Evolutionary conservation across 2,329 filamentous ascomycete genomes (phyloP), one percentile per base, ranked within the genome.

Genomic region (Cladophialophora psammophila): DNA sequence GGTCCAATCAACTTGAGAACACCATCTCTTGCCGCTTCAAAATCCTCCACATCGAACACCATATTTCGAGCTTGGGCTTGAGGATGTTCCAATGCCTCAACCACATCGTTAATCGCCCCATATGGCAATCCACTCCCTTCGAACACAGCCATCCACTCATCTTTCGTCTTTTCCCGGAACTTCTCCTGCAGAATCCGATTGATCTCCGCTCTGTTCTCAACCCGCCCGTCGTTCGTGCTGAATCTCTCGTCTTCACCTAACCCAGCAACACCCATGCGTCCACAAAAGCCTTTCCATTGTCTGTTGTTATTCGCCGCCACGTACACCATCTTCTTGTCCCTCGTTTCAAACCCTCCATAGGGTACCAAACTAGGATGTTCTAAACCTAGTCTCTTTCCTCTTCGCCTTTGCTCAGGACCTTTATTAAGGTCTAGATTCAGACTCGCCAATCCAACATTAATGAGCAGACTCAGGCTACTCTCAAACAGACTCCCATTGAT

Each of bases 401-500:
- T 63, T 45, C 69, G 69, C 57, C 70, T 67, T n/a, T 38, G 26
- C 34, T 63, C 42, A 1, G 65, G 55, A 1, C 64, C 69, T 26
- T 65, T 64, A 40, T 72, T 52, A 34, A 66, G 45, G 36, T 69
- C 71, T 18, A 72, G 67, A 58, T 72, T 72, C 62, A 72, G 60
- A 64, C 68, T 68, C 15, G 69, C 67, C 20, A 72, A 32, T 5
- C 71, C 71, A 13, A 72, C 71, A 60, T 72, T 72, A 42, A 72
- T 71, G 55, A 72, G 59, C 32, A 72, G 54, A 35, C 65, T 71
- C 56, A 72, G 52, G 58, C 80, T 78, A 1, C 68, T 70, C 59
- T 72, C 71, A 45, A 72, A 72, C 26, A 72, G 50, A 45, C 67
- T 70, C 12, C 66, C 67, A 7, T 72, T 66, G 40, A 72, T 70